These are phyloP conservation scores for Phytophthora pseudosyringae DNA, from an alignment of 352 stramenopile genomes.

Conservation along the genomic window DNA sequence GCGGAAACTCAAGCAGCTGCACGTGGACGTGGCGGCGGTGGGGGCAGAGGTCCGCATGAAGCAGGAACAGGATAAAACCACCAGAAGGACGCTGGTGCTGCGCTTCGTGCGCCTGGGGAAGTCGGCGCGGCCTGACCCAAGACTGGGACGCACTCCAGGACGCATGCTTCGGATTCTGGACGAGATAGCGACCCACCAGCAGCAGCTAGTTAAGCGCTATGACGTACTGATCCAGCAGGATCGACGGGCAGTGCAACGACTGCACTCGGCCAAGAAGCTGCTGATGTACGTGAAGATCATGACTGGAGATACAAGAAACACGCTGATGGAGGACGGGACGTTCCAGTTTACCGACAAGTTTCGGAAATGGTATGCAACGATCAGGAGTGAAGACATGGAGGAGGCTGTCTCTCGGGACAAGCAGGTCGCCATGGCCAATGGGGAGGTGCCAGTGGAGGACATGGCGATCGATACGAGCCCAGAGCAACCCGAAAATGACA, in stretches of 20 bases:
- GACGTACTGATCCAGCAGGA: constrained; percentile 46
- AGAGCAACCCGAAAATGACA: constrained; percentile 14
- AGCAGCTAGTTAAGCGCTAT: constrained; percentile 46
- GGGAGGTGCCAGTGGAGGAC: constrained; percentile 25
- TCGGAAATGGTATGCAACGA: constrained; percentile 50
- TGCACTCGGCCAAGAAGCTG: constrained; percentile 70
- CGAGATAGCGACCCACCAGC: constrained; percentile 42
- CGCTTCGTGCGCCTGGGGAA: constrained; percentile 67
- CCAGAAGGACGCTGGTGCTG: constrained; percentile 44
- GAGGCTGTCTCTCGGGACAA: constrained; percentile 6
- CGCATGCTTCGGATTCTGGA: constrained; percentile 57
- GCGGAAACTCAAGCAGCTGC: constrained; percentile 48
- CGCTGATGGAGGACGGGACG: constrained; percentile 46
- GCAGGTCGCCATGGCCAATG: constrained; percentile 11
- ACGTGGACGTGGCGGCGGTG: constrained; percentile 42
- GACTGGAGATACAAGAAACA: constrained; percentile 33
- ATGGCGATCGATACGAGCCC: constrained; percentile 35
- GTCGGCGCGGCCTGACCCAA: constrained; percentile 43
- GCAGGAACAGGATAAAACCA: constrained; percentile 28
- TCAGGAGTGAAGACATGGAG: constrained; percentile 16
- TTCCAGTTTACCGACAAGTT: constrained; percentile 69
- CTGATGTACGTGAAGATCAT: constrained; percentile 65
- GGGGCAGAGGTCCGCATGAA: constrained; percentile 24
- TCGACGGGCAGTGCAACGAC: constrained; percentile 45
- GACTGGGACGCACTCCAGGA: constrained; percentile 46